Evolutionary conservation across 345 rosid genomes (phyloP).

Genomic region (Sisymbrium altissimum): DNA sequence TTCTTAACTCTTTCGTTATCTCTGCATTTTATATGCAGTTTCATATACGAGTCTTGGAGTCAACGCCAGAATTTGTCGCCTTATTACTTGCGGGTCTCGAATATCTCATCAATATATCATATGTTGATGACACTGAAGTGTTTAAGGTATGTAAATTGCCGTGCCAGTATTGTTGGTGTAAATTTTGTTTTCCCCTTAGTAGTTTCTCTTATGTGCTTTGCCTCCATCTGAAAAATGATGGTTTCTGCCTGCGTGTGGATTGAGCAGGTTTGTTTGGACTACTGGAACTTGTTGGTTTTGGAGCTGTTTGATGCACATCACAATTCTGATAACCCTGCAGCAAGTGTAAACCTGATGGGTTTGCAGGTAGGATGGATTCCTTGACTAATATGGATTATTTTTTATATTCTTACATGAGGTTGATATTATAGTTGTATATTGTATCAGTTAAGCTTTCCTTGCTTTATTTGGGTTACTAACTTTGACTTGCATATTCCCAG

Average conservation of each 20-base stretch:
- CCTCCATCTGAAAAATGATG: background rate
- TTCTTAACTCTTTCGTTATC: background rate
- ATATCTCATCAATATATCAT: conserved; percentile 83
- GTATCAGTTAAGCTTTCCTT: background rate
- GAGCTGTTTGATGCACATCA: conserved; percentile 87
- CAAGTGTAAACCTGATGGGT: conserved; percentile 67
- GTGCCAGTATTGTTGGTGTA: background rate
- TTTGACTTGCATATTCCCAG: conserved; percentile 39
- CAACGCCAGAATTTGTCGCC: conserved; percentile 61
- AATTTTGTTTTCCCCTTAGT: background rate
- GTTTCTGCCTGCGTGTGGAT: conserved; percentile 14
- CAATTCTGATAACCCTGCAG: conserved; percentile 80
- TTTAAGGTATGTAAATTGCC: conserved; percentile 66
- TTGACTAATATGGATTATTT: background rate
- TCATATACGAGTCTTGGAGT: conserved; percentile 84
- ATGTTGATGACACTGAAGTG: conserved; percentile 98
- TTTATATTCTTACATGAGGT: background rate
- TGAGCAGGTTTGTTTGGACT: conserved; percentile 94
- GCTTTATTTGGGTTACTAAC: conserved; percentile 23
- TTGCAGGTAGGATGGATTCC: conserved; percentile 55
- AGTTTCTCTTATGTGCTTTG: background rate
- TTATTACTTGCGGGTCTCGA: conserved; percentile 78
- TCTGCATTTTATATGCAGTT: conserved; percentile 41
- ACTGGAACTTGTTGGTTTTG: conserved; percentile 90
- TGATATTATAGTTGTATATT: background rate